Evolutionary conservation across 768 basidiomycete species (phyloP).

Genomic region (Butyriboletus loyo): DNA sequence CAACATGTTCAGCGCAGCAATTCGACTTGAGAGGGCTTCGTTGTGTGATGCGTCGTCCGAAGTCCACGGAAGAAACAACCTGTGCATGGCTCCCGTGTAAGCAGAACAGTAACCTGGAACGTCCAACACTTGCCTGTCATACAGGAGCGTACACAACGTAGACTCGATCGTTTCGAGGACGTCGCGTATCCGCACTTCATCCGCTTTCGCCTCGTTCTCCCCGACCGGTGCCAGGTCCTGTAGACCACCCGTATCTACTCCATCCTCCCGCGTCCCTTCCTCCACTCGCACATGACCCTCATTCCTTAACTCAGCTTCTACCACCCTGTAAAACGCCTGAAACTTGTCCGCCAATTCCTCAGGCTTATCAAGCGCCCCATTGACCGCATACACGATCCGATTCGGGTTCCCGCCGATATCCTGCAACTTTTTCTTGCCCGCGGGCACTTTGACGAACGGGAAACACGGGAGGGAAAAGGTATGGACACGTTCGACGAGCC

Average conservation of each 20-base stretch:
- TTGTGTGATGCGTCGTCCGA: conserved; percentile 85
- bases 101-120: neutral
- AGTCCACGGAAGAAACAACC: conserved; percentile 74
- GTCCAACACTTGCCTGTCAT: conserved; percentile 61
- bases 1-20: conserved; percentile 88
- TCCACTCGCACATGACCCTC: conserved; percentile 13
- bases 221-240: conserved; percentile 13
- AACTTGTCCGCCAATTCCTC: conserved; percentile 54
- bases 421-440: conserved; percentile 31
- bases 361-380: conserved; percentile 39
- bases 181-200: conserved; percentile 49
- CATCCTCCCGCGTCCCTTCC: conserved; percentile 6
- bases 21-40: conserved; percentile 81
- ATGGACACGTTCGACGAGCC: conserved; percentile 59
- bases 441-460: conserved; percentile 48
- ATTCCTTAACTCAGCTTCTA: conserved; percentile 61
- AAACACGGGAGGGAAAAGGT: conserved; percentile 53
- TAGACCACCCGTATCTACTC: conserved; percentile 10
- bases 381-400: conserved; percentile 38
- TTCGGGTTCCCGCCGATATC: conserved; percentile 27
- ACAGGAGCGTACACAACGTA: conserved; percentile 68
- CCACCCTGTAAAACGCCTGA: conserved; percentile 66
- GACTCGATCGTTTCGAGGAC: conserved; percentile 75
- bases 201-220: conserved; percentile 24
- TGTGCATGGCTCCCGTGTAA: conserved; percentile 26